Conservation (phyloP, 2,329 filamentous ascomycete genomes). For the Helminthosporium solani region DNA sequence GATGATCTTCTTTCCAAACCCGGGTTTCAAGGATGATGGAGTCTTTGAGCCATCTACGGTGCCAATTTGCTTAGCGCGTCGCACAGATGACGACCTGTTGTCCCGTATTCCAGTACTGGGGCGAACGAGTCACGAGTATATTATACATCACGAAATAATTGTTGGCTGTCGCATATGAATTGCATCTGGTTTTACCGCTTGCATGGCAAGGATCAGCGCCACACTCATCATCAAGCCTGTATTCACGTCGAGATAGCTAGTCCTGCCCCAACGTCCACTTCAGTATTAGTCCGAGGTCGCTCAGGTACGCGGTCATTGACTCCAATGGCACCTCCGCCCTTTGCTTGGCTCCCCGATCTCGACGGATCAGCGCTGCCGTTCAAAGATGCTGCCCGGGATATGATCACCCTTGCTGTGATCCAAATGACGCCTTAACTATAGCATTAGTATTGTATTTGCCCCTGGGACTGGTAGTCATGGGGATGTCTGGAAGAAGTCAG, state of each 20-base stretch:
- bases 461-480: no score
- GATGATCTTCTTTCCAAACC: no score
- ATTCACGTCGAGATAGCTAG: neutral
- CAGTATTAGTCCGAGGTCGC: conserved; percentile 17
- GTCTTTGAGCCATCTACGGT: no score
- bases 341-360: conserved; percentile 11
- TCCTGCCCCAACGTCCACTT: no score
- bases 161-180: conserved; percentile 7
- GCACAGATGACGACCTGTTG: no score
- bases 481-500: no score
- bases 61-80: no score
- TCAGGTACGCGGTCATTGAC: conserved; percentile 21
- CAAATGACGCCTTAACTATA: neutral
- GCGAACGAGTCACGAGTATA: no score
- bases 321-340: conserved; percentile 22
- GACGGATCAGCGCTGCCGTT: conserved; percentile 14
- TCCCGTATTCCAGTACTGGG: no score
- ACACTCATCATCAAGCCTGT: conserved; percentile 15
- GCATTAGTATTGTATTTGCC: no score
- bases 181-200: conserved; percentile 25
- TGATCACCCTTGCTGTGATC: conserved; percentile 21
- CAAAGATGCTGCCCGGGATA: conserved; percentile 17
- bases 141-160: no score
- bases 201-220: conserved; percentile 27
- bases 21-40: no score